phyloP scores from a whole-genome alignment of 441 rosid genomes.

The Mallotus repandus region DNA sequence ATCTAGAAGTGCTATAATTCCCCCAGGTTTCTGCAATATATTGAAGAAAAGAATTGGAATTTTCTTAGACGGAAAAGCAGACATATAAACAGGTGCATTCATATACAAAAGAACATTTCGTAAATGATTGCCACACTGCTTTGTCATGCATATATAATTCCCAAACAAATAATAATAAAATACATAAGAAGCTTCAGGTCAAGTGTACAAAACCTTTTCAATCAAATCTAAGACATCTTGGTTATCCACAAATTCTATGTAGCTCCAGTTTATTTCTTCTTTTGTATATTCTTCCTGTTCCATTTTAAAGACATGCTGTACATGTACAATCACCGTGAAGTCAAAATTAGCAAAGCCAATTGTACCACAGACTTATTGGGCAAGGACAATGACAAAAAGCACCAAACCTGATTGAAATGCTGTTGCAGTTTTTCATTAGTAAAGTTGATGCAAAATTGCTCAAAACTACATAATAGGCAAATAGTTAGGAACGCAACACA shows the following conservation, averaged over 20 bases:
- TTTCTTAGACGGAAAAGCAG: slow-evolving; percentile 21
- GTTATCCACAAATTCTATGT: slow-evolving; percentile 98
- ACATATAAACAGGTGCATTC: neutral
- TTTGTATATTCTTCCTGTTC: slow-evolving; percentile 99
- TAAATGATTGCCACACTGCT: neutral
- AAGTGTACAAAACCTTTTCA: slow-evolving; percentile 62
- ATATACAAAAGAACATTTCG: neutral
- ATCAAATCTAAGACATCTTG: slow-evolving; percentile 98
- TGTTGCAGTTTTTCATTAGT: slow-evolving; percentile 99
- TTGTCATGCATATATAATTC: slow-evolving; percentile 18
- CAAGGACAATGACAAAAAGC: slow-evolving; percentile 1
- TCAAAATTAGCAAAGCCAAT: slow-evolving; percentile 24
- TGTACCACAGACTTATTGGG: neutral
- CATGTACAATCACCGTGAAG: slow-evolving; percentile 24
- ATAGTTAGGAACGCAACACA: slow-evolving; percentile 12
- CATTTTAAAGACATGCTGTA: slow-evolving; percentile 99
- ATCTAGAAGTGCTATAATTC: slow-evolving; percentile 96
- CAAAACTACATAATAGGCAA: slow-evolving; percentile 57
- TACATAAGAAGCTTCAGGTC: slow-evolving; percentile 3
- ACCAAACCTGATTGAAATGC: slow-evolving; percentile 92
- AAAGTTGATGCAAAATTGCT: slow-evolving; percentile 99
- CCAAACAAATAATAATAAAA: slow-evolving; percentile 2
- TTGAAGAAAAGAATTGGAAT: slow-evolving; percentile 19
- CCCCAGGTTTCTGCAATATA: slow-evolving; percentile 96
- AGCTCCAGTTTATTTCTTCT: slow-evolving; percentile 99